Base-by-base conservation (phyloP, 2,329 filamentous ascomycete genomes). In the Didymella pinodella region DNA sequence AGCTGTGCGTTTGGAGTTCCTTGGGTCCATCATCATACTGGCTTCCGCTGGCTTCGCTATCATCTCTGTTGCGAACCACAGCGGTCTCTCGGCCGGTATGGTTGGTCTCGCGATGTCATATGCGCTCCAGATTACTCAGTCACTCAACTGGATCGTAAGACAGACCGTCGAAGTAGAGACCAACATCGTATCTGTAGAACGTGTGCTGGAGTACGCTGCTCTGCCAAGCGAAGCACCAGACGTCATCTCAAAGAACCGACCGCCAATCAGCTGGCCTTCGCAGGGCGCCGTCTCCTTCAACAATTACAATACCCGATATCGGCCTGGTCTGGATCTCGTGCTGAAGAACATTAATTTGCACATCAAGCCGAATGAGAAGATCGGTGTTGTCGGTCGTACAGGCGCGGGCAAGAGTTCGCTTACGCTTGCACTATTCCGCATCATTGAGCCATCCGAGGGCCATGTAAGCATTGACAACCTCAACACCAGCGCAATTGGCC, bases 111-210 rank as follows among this genome's bases (percentile, higher is more conserved):
- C 91, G 64, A 97, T 99, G 93, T 97, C 94, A 46, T 97, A 98
- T 79, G 95, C 93, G 38, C 85, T 99, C 64, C 92, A 97, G 80
- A 98, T 99, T 73, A 99, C 95, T 1, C 91, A 94, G 67, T 97
- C 93, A 34, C 85, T 99, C 71, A 99, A 98, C 82, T 99, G 95
- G 95, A 97, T 99, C 72, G 95, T 99, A 50, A 88, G 96, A 59
- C 95, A 99, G 80, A 97, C 93, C 0, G 95, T 99, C 32, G 96
- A 99, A 78, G 95, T 99, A n/a, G 96, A 99, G 83, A 98, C 94
- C n/a, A 99, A 99, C 79, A 99, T 99, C 72, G 94, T 99, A 45
- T 97, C 94, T 10, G 95, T 99, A 36, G 95, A 99, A 84, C 90
- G 95, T 73, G 93, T 99, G 47, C 88, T 99, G 48, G 96, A 99